These are phyloP conservation scores for Aschersonia sp. DNA, from an alignment of 2,329 filamentous ascomycete genomes.

Conservation along the genomic window DNA sequence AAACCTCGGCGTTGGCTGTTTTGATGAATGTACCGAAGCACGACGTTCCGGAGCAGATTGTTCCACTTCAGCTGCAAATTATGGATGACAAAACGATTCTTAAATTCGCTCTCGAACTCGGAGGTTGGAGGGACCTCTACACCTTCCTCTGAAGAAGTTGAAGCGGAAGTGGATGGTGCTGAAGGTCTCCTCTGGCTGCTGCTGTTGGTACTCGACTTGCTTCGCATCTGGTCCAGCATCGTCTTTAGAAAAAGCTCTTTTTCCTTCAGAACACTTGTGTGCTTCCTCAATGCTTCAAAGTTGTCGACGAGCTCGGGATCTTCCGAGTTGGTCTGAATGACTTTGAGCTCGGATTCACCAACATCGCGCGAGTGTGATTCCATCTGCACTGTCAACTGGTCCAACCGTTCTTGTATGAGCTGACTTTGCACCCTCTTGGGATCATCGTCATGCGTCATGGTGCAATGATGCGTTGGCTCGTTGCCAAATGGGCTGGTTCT, in stretches of 20 bases:
- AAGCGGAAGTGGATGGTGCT: conserved; percentile 12
- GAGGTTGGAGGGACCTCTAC: conserved; percentile 55
- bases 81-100: conserved; percentile 95
- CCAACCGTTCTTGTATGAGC: conserved; percentile 67
- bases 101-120: conserved; percentile 88
- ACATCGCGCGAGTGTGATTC: conserved; percentile 57
- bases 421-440: conserved; percentile 78
- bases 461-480: conserved; percentile 86
- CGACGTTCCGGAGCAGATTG: conserved; percentile 87
- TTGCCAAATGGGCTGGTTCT: conserved; percentile 82
- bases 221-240: conserved; percentile 37
- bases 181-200: conserved; percentile 10
- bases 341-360: conserved; percentile 60
- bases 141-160: conserved; percentile 17
- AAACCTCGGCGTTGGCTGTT: conserved; percentile 92
- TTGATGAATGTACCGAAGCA: conserved; percentile 93
- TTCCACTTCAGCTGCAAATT: conserved; percentile 98
- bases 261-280: conserved; percentile 39
- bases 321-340: conserved; percentile 32
- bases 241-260: conserved; percentile 44
- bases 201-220: conserved; percentile 17
- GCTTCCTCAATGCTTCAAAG: conserved; percentile 42
- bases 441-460: conserved; percentile 84
- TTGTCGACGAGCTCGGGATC: conserved; percentile 39
- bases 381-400: conserved; percentile 66